These are phyloP conservation scores for Rhazya stricta DNA, from an alignment of 257 asterid genomes.

Conservation along the genomic window DNA sequence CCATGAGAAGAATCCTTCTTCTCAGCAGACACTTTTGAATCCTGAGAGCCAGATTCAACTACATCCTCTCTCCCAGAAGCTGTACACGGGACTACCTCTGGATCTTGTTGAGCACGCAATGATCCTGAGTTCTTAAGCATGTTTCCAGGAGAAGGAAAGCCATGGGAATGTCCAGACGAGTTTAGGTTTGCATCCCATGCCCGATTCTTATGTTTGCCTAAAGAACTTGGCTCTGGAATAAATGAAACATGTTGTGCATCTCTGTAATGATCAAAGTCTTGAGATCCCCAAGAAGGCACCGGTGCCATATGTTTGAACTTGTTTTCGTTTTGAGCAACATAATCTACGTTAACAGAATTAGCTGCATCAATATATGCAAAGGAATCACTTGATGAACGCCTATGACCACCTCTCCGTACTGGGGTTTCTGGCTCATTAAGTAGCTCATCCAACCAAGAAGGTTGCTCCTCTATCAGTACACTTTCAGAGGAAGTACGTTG, in stretches of 20 bases:
- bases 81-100: slow-evolving; percentile 45
- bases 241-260: slow-evolving; percentile 44
- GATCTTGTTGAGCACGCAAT: slow-evolving; percentile 41
- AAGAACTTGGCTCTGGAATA: slow-evolving; percentile 41
- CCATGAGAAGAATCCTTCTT: slow-evolving; percentile 53
- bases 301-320: slow-evolving; percentile 33
- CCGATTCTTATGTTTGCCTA: slow-evolving; percentile 44
- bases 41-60: slow-evolving; percentile 50
- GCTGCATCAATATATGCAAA: slow-evolving; percentile 58
- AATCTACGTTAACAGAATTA: slow-evolving; percentile 19
- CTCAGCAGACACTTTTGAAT: slow-evolving; percentile 45
- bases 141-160: slow-evolving; percentile 45
- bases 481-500: slow-evolving; percentile 91
- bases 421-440: slow-evolving; percentile 93
- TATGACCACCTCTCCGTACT: slow-evolving; percentile 75
- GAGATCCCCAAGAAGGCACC: slow-evolving; percentile 66
- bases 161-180: slow-evolving; percentile 42
- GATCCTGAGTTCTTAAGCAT: slow-evolving; percentile 39
- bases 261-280: slow-evolving; percentile 50
- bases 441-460: slow-evolving; percentile 90
- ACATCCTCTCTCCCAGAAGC: slow-evolving; percentile 47
- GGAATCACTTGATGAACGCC: slow-evolving; percentile 97
- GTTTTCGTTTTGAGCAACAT: slow-evolving; percentile 19
- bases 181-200: slow-evolving; percentile 53
- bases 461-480: slow-evolving; percentile 72